Percentiles rank a stretch among this genome's conserved stretches.
Evolutionary conservation across 164 flowering plant genomes (phyloP).

Genomic region (Kingdonia uniflora): DNA sequence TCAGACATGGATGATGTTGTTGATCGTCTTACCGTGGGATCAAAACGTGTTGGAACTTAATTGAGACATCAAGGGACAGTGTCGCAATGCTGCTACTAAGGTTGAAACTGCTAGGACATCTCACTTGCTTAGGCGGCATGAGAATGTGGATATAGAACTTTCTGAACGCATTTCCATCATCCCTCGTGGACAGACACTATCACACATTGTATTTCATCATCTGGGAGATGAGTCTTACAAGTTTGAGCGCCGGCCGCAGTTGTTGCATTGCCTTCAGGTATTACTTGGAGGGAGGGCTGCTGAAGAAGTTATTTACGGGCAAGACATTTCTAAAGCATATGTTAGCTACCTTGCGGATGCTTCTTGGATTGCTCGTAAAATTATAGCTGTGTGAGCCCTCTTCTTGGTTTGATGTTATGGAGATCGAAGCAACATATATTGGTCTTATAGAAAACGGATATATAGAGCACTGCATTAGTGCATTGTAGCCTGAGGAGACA

Average conservation of each 20-base stretch:
- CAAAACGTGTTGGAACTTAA: slow-evolving; percentile 67
- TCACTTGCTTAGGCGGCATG: slow-evolving; percentile 63
- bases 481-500: no score
- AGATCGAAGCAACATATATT: no score
- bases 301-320: slow-evolving; percentile 87
- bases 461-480: no score
- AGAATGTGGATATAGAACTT: slow-evolving; percentile 66
- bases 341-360: slow-evolving; percentile 86
- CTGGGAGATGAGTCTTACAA: no score
- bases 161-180: slow-evolving; percentile 80
- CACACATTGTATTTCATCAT: slow-evolving; percentile 87
- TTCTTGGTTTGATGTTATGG: no score
- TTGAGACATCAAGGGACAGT: slow-evolving; percentile 87
- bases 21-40: slow-evolving; percentile 90
- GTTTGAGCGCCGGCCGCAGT: slow-evolving; percentile 72
- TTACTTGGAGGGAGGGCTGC: slow-evolving; percentile 96
- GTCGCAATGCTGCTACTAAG: slow-evolving; percentile 84
- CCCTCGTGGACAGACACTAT: slow-evolving; percentile 88
- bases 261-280: slow-evolving; percentile 97
- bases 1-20: slow-evolving; percentile 90
- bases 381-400: slow-evolving; percentile 60
- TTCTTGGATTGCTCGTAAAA: slow-evolving; percentile 98
- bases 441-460: no score
- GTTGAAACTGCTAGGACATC: slow-evolving; percentile 83
- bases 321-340: slow-evolving; percentile 81